A percentile compares a stretch with the other conserved stretches of the same genome.
Evolutionary conservation across 2,329 filamentous ascomycete species (phyloP).

Genomic region (Albifimbria verrucaria): DNA sequence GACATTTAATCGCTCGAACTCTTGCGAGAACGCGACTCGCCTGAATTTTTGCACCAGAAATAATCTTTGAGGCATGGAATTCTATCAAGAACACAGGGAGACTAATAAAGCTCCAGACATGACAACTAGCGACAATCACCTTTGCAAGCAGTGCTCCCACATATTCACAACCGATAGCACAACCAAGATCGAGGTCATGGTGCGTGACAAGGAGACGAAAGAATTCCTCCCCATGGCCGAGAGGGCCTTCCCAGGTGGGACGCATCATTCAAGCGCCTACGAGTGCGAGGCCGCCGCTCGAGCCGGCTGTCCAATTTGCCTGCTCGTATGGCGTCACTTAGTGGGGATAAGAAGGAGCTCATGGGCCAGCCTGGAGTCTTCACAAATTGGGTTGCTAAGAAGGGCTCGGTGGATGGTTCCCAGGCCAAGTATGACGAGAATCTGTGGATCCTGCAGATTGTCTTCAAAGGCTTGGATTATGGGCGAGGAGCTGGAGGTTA

Average conservation of each 20-base stretch:
- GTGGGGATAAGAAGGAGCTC: background rate
- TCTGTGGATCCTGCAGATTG: background rate
- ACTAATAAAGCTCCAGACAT: background rate
- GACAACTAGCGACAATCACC: background rate
- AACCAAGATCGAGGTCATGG: background rate
- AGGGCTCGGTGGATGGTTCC: background rate
- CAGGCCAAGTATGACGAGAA: background rate
- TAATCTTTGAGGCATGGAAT: background rate
- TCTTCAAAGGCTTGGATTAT: background rate
- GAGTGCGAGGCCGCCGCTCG: background rate
- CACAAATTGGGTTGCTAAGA: background rate
- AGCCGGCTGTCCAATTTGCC: background rate
- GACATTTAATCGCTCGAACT: too few species aligned
- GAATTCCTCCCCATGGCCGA: background rate
- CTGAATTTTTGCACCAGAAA: background rate
- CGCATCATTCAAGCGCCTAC: background rate
- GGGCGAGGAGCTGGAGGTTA: background rate
- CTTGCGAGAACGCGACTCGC: too few species aligned
- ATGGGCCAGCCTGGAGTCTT: background rate
- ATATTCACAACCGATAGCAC: background rate
- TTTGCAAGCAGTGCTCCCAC: background rate
- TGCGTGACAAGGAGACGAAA: background rate
- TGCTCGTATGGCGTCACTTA: background rate
- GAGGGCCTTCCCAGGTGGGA: background rate
- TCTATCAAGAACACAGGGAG: background rate